Evolutionary conservation across 176 grass and related monocot genomes (phyloP).

Genomic region (Cenchrus fungigraminus): DNA sequence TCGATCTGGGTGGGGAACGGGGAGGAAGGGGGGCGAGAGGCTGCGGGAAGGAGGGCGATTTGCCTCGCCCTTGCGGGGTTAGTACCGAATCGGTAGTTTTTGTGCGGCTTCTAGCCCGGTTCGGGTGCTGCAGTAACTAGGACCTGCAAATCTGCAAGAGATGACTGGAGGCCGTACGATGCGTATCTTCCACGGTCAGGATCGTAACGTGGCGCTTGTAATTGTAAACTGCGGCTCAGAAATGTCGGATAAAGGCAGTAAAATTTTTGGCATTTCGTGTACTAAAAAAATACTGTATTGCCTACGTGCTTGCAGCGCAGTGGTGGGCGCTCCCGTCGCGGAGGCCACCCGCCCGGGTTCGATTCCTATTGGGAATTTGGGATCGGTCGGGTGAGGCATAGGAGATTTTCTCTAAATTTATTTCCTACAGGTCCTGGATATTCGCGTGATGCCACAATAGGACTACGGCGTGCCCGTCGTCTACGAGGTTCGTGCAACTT

Average conservation of each 20-base stretch:
- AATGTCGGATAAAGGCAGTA: background rate
- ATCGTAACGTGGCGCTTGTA: slow-evolving; percentile 1
- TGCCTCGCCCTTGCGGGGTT: background rate
- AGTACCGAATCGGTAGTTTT: background rate
- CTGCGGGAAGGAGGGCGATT: background rate
- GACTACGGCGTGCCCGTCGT: too few relatives aligned
- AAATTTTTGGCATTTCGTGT: too few relatives aligned
- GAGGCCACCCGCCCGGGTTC: too few relatives aligned
- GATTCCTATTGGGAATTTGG: too few relatives aligned
- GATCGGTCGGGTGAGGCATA: too few relatives aligned
- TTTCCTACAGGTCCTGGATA: too few relatives aligned
- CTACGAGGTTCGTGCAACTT: too few relatives aligned
- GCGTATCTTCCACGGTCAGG: slow-evolving; percentile 33
- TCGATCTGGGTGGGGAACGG: slow-evolving; percentile 40
- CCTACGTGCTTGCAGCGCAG: too few relatives aligned
- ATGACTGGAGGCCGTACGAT: slow-evolving; percentile 28
- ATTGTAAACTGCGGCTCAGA: background rate
- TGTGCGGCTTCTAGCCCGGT: slow-evolving; percentile 2
- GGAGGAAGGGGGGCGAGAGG: background rate
- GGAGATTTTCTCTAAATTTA: too few relatives aligned
- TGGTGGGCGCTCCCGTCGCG: too few relatives aligned
- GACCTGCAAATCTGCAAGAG: background rate
- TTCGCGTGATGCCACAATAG: too few relatives aligned
- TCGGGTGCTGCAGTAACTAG: background rate
- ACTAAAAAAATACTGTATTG: too few relatives aligned